phyloP scores from a whole-genome alignment of 805 yeast species.

The Hanseniaspora guilliermondii region DNA sequence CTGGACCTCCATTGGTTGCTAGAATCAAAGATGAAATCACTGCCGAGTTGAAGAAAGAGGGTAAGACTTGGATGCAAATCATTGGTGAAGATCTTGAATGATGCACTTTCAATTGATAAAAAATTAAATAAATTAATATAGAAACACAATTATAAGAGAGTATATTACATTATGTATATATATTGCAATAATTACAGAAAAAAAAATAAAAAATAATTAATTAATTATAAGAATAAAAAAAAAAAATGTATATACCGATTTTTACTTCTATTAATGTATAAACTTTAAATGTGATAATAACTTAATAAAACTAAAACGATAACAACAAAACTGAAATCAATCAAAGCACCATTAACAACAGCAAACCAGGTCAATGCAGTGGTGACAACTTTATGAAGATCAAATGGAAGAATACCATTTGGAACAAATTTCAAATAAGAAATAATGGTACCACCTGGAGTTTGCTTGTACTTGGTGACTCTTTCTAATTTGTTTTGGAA shows the following conservation, averaged over 20 bases:
- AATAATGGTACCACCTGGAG: conserved; percentile 23
- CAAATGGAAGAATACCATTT: conserved; percentile 26
- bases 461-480: conserved; percentile 20
- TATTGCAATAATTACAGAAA: too few relatives aligned
- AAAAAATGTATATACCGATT: background rate
- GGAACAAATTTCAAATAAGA: conserved; percentile 26
- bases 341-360: conserved; percentile 25
- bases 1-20: conserved; percentile 75
- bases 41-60: conserved; percentile 52
- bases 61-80: conserved; percentile 73
- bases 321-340: conserved; percentile 27
- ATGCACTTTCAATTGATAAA: background rate
- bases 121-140: background rate
- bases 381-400: conserved; percentile 7
- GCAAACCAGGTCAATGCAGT: conserved; percentile 19
- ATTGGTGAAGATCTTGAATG: conserved; percentile 47
- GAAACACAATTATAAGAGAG: too few relatives aligned
- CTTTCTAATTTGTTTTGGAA: conserved; percentile 22
- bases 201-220: too few relatives aligned
- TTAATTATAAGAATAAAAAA: too few relatives aligned
- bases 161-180: too few relatives aligned
- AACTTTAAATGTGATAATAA: conserved; percentile 15
- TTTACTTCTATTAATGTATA: background rate
- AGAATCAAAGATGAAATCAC: conserved; percentile 49
- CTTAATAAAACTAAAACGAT: conserved; percentile 23